Base-by-base conservation (phyloP, 192 early-diverging fungal genomes). In the Coemansia sp. region DNA sequence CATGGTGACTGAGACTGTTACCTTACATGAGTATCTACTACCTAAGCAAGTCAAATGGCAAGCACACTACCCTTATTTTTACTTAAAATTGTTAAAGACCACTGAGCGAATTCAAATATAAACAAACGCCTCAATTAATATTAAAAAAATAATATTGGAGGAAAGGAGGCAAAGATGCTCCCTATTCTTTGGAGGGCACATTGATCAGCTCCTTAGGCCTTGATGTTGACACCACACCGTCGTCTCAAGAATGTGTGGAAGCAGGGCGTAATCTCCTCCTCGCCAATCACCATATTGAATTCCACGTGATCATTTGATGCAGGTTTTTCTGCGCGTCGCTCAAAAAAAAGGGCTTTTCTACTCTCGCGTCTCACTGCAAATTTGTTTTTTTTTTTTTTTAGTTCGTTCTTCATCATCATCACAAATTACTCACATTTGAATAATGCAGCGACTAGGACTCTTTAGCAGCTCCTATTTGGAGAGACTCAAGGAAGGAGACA, bases 401-500 rank as follows among this genome's bases (percentile, higher is more conserved):
- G 24, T 24, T 24, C 24, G 24, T 24, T 24, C 24, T 24, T 24
- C 24, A 24, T 24, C 9, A 8, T 48, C 19, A 45, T 45, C 42
- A 20, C 6, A 22, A 20, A 48, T 27, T 55, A 55, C 27, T 55
- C 51, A 27, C 51, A 11, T 0, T 15, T 24, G 20, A 29, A 55
- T 27, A 29, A 55, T 55, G 51, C 62, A 70, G 62, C 71, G 72
- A 20, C 27, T 64, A 11, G 80, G 71, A 50, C 62, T 74, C 36
- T 82, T 77, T 61, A 61, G 69, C 38, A 77, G 80, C 50, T 64
- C 80, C 2, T 82, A 82, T 34, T 34, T 82, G 48, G 80, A 77
- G 75, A 71, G 80, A 5, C 69, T 82, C 13, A 82, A 82, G 60
- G 80, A 82, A 34, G 80, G 80, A 22, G 75, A 77, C 63, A 74